Base-by-base conservation (phyloP, 495 filamentous ascomycete genomes). In the Annulohypoxylon maeteangense region DNA sequence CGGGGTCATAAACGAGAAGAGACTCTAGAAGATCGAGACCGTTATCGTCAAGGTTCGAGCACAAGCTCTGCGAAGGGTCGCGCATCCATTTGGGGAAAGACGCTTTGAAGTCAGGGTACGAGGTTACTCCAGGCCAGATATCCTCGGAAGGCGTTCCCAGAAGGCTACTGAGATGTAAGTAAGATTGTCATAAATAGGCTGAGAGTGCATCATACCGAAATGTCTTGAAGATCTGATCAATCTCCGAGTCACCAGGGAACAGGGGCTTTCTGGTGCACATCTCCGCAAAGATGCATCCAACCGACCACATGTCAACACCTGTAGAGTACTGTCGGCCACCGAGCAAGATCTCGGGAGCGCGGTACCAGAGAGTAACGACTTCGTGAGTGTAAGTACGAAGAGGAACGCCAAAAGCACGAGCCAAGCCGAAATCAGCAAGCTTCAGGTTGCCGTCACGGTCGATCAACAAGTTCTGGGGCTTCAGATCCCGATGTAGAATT, bases 211-310 rank as follows among this genome's bases (percentile, higher is more conserved):
- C 88, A 72, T 82, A 95, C 93, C 90, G 87, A 89, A 99, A 99
- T 73, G 98, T 99, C 82, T 97, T 98, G 86, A 98, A 98, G 74
- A 99, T 98, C 83, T 99, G 96, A 74, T 99, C 95, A 81, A 99
- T 98, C 79, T 99, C 95, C 1, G 94, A 97, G 79, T 99, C 96
- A 38, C 95, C 95, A 25, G 95, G 95, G 86, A 99, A 98, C 11
- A 98, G 83, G 5, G 95, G 94, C 81, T 98, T 98, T 75, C 93
- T 91, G 14, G 96, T 99, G 85, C 94, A 97, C 96, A 99, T 98
- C 81, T 99, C 95, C 12, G 96, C 95, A 80, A 99, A 99, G 81
- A 99, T 99, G 78, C 95, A 97, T 44, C 95, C 95, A 56, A 95
- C 90, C 31, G 93, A 97, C 95, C 95, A 99, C 96, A 99, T 98